Percentiles rank a stretch among this genome's conserved stretches.
Evolutionary conservation across 2,329 filamentous ascomycete genomes (phyloP).

Genomic region (Fusarium sp.): DNA sequence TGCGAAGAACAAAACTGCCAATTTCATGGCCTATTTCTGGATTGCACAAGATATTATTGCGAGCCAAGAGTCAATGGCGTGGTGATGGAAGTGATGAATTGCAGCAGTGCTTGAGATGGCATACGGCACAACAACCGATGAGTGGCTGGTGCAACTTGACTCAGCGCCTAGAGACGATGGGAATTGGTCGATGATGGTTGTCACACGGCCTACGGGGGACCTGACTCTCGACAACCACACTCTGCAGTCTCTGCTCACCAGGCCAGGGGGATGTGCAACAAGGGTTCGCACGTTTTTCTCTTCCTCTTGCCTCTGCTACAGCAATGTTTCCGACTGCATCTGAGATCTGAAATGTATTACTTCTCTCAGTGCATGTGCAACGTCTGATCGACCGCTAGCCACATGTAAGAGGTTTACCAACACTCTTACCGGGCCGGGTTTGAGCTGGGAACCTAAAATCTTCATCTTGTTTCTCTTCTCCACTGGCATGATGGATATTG

Average conservation of each 20-base stretch:
- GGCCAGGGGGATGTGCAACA: constrained; percentile 45
- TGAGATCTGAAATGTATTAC: constrained; percentile 35
- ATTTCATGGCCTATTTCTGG: constrained; percentile 14
- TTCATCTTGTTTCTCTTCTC: constrained; percentile 15
- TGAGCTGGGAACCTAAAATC: constrained; percentile 28
- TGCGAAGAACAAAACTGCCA: constrained; percentile 14
- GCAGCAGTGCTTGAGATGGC: constrained; percentile 38
- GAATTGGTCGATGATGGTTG: constrained; percentile 36
- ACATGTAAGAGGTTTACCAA: constrained; percentile 31
- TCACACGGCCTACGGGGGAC: constrained; percentile 28
- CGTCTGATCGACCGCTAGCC: constrained; percentile 40
- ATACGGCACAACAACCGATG: constrained; percentile 25
- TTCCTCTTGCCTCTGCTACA: constrained; percentile 1
- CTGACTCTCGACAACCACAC: constrained; percentile 27
- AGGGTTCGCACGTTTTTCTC: constrained; percentile 36
- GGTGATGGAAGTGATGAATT: constrained; percentile 41
- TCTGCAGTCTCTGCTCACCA: constrained; percentile 18
- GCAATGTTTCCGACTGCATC: constrained; percentile 25
- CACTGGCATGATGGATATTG: constrained; percentile 1
- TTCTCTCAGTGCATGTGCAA: constrained; percentile 33
- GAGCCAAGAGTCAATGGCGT: constrained; percentile 42
- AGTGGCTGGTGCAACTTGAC: constrained; percentile 38
- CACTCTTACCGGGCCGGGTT: constrained; percentile 41
- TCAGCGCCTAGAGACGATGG: constrained; percentile 44
- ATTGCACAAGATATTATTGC: constrained; percentile 15